Percentiles rank a stretch among this genome's conserved stretches.
These are phyloP conservation scores for Cladorrhinum sp. DNA, from an alignment of 2,329 filamentous ascomycete species.

Conservation along the genomic window DNA sequence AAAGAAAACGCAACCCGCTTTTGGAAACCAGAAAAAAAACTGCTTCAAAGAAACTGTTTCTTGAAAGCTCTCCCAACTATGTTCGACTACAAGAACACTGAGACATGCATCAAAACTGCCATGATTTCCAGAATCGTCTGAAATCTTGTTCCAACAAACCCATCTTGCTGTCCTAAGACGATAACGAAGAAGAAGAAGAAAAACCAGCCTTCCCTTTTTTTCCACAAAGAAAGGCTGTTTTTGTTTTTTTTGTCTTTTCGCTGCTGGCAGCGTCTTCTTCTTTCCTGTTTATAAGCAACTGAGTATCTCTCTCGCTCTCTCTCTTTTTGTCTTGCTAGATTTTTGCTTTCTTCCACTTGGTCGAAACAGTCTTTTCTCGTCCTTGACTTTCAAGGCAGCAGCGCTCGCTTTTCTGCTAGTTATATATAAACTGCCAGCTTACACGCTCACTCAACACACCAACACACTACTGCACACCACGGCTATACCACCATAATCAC, in stretches of 20 bases:
- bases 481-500: too few relatives aligned
- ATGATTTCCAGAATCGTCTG: slow-evolving; percentile 6
- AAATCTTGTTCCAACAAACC: slow-evolving; percentile 7
- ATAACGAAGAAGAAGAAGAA: slow-evolving; percentile 10
- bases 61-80: too few relatives aligned
- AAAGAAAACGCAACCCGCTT: slow-evolving; percentile 5
- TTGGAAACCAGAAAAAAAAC: slow-evolving; percentile 7
- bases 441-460: too few relatives aligned
- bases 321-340: slow-evolving; percentile 1
- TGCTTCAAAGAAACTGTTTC: slow-evolving; percentile 11
- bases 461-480: not conserved
- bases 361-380: too few relatives aligned
- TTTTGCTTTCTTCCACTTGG: not conserved
- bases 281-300: slow-evolving; percentile 3
- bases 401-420: not conserved
- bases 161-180: slow-evolving; percentile 10
- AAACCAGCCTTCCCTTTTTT: not conserved
- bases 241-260: slow-evolving; percentile 12
- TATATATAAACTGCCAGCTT: not conserved
- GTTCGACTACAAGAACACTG: slow-evolving; percentile 11
- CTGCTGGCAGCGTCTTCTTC: slow-evolving; percentile 15
- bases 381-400: not conserved
- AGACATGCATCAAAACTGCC: not conserved
- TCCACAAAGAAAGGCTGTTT: not conserved
- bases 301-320: slow-evolving; percentile 7